phyloP scores from a whole-genome alignment of 148 eudicot genomes.

The Amaranthus palmeri region DNA sequence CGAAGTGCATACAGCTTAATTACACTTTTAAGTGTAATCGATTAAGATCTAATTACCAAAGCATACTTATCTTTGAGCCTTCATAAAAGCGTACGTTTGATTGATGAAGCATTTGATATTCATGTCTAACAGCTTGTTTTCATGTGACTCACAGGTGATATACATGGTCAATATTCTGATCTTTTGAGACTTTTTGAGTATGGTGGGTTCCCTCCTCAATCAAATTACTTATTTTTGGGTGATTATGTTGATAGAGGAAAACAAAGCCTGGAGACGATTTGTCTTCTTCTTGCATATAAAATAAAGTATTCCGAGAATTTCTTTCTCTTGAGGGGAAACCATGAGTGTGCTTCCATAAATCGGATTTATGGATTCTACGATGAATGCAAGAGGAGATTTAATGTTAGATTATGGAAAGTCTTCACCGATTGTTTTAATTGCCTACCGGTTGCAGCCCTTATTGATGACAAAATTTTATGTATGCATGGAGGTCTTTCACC shows the following conservation, averaged over 20 bases:
- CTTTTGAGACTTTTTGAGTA: constrained; percentile 55
- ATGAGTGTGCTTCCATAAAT: constrained; percentile 58
- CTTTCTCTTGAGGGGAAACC: constrained; percentile 51
- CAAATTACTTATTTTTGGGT: constrained; percentile 57
- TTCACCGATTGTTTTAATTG: constrained; percentile 56
- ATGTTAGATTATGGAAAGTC: constrained; percentile 49
- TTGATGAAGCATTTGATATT: neutral
- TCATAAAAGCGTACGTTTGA: neutral
- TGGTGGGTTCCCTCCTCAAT: constrained; percentile 55
- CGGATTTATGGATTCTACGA: constrained; percentile 61
- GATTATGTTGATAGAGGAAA: constrained; percentile 63
- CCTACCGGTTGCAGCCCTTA: constrained; percentile 52
- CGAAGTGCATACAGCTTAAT: neutral
- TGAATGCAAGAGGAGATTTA: constrained; percentile 59
- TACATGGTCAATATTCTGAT: constrained; percentile 60
- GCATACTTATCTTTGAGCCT: neutral
- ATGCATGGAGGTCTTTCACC: constrained; percentile 72
- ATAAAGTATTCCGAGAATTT: constrained; percentile 50
- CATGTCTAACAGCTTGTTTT: constrained; percentile 18
- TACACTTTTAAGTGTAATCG: neutral
- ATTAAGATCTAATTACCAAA: neutral
- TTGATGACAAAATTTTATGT: constrained; percentile 56
- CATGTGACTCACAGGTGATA: constrained; percentile 36
- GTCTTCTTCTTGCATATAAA: constrained; percentile 54
- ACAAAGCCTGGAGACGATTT: constrained; percentile 54